Evolutionary conservation across 768 basidiomycete genomes (phyloP), one percentile per base, ranked within the genome.

Genomic region (Lactifluus pinguis): DNA sequence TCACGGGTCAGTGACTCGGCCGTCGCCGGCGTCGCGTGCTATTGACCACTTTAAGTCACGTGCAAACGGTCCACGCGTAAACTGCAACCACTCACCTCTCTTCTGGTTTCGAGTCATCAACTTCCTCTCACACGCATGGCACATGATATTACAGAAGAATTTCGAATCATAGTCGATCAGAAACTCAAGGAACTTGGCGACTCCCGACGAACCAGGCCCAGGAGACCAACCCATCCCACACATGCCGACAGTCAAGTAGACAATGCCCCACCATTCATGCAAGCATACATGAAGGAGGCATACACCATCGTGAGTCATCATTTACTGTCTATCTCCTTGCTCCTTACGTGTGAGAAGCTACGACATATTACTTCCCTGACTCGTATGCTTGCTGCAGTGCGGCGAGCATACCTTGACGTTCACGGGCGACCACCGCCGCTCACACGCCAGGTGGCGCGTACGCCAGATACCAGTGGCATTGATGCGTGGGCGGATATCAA

Each of bases 351-450:
- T 29, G 42, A 14, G 21, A 59, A 93, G 91, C 73, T 93, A 30
- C 83, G 81, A 64, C 88, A 90, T 65, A 86, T 92, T 57, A 79
- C 76, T 62, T 83, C 83, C 5, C 74, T 93, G 59, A 80, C 80
- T 30, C 81, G 80, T 49, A 86, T 95, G 80, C 80, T 98, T 47
- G 71, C 78, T 38, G 78, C 80, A 59, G 83, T 98, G 60, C 85
- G 94, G 14, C 85, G 86, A 57, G 84, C 95, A 32, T 99, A 99
- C 76, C 79, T 98, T 67, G 89, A 86, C 68, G 77, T 92, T 62
- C 83, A 89, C 72, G 72, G 85, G 14, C 77, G 83, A 60, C 67
- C 70, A 57, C 72, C 78, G n/a, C 79, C 83, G 13, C 70, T 80
- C 49, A 72, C 77, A 21, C 81, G 83, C 32, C 82, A 82, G 67